Evolutionary conservation across 768 basidiomycete species (phyloP), one percentile per base, ranked within the genome.

Genomic region (Trametes elegans): DNA sequence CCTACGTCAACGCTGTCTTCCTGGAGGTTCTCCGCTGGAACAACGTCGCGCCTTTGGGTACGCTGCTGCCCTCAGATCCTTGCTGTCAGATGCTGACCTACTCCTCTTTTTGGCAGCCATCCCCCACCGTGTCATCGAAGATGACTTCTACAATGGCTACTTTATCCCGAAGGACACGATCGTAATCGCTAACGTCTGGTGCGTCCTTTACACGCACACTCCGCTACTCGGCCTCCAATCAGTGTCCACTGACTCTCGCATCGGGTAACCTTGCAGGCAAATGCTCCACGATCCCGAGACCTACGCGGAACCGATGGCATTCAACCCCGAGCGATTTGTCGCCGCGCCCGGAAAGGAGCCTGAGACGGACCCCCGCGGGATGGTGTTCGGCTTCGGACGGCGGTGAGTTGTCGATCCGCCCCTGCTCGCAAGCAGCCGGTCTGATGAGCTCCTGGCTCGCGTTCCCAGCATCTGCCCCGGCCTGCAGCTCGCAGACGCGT

Each of bases 131-230:
- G 54, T 66, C n/a, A 53, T 56, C 7, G 65, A 67, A 49, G 73
- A 74, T 47, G 71, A 73, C 52, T 54, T 65, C 9, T 66, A 71
- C 46, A 43, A 58, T 27, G 72, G 71, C 3, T 70, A 71, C 58
- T 57, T 48, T 38, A 69, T 74, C 34, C 73, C 73, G 4, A 68
- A 70, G 51, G 72, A 66, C 16, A 57, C 70, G 16, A 65, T 70
- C 38, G 51, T 74, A 10, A 58, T 73, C 26, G 58, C 67, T 16
- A 73, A 73, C 47, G 63, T 73, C 40, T 73, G 70, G 71, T 68
- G 35, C 29, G 67, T 45, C 3, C 6, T 11, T 28, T n/a, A n/a
- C n/a, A n/a, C n/a, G n/a, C n/a, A n/a, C n/a, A n/a, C n/a, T n/a
- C n/a, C n/a, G n/a, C 3, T 35, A 2, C 7, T 38, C n/a, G n/a